Conservation (phyloP, 176 grass and related monocot genomes). For the Puccinellia tenuiflora region DNA sequence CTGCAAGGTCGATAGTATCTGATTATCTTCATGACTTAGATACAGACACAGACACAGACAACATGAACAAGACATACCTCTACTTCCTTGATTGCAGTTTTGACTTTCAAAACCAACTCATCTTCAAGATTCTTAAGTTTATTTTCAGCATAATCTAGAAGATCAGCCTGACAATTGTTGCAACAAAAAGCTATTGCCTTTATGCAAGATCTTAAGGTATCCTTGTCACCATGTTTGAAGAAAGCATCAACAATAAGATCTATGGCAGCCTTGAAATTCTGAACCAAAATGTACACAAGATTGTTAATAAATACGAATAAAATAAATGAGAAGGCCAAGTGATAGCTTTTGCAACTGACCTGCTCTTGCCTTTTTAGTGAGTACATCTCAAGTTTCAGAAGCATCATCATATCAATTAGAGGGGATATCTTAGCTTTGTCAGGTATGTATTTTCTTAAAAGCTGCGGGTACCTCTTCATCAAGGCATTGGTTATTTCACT, state of each 20-base stretch:
- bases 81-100: conserved; percentile 89
- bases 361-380: conserved; percentile 90
- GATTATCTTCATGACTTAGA: conserved; percentile 22
- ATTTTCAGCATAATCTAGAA: conserved; percentile 77
- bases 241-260: conserved; percentile 87
- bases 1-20: conserved; percentile 32
- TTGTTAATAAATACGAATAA: conserved; percentile 10
- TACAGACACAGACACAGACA: background rate
- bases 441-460: conserved; percentile 85
- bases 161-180: conserved; percentile 71
- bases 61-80: conserved; percentile 46
- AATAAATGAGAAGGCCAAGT: conserved; percentile 12
- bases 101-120: conserved; percentile 80
- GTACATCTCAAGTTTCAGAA: conserved; percentile 96
- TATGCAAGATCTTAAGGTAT: conserved; percentile 84
- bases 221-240: conserved; percentile 98
- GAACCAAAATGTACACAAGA: conserved; percentile 26
- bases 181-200: conserved; percentile 85
- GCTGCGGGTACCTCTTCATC: conserved; percentile 72
- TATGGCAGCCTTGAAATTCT: conserved; percentile 89
- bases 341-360: conserved; percentile 33
- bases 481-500: conserved; percentile 83
- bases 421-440: conserved; percentile 92
- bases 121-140: conserved; percentile 89
- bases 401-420: conserved; percentile 77